Evolutionary conservation across 305 asterid genomes (phyloP).

Genomic region (Caryopteris hybrid): DNA sequence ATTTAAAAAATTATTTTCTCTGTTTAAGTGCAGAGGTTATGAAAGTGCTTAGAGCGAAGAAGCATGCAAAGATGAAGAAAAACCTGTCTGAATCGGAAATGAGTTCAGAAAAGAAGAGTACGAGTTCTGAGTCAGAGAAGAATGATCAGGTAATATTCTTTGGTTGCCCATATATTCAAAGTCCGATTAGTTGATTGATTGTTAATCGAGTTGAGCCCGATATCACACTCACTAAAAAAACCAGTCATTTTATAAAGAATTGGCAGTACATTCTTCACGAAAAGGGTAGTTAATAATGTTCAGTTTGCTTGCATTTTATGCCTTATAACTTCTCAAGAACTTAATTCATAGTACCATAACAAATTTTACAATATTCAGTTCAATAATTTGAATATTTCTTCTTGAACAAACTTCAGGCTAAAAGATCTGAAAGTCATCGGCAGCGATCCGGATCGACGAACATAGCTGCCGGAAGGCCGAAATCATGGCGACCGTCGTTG

Average conservation of each 20-base stretch:
- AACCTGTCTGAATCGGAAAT: constrained; percentile 25
- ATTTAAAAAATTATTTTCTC: neutral
- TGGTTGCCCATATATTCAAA: neutral
- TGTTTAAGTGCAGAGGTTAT: constrained; percentile 61
- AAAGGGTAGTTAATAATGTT: too few species aligned
- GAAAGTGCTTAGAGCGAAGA: constrained; percentile 78
- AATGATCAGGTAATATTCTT: constrained; percentile 38
- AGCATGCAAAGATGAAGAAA: constrained; percentile 70
- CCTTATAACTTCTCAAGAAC: too few species aligned
- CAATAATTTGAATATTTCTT: neutral
- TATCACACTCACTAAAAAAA: too few species aligned
- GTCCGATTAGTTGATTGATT: neutral
- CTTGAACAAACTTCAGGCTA: constrained; percentile 27
- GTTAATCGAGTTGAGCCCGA: neutral
- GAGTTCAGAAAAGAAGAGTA: constrained; percentile 22
- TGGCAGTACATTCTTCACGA: too few species aligned
- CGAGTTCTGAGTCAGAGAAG: constrained; percentile 29
- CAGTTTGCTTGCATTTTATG: too few species aligned
- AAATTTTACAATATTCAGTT: neutral
- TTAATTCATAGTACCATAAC: too few species aligned
- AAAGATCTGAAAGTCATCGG: constrained; percentile 34
- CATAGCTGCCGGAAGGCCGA: constrained; percentile 31
- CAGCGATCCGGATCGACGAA: constrained; percentile 44
- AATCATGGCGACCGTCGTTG: constrained; percentile 81
- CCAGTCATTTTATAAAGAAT: too few species aligned